phyloP scores from a whole-genome alignment of 2,329 filamentous ascomycete genomes.

The Epichloe elymi region DNA sequence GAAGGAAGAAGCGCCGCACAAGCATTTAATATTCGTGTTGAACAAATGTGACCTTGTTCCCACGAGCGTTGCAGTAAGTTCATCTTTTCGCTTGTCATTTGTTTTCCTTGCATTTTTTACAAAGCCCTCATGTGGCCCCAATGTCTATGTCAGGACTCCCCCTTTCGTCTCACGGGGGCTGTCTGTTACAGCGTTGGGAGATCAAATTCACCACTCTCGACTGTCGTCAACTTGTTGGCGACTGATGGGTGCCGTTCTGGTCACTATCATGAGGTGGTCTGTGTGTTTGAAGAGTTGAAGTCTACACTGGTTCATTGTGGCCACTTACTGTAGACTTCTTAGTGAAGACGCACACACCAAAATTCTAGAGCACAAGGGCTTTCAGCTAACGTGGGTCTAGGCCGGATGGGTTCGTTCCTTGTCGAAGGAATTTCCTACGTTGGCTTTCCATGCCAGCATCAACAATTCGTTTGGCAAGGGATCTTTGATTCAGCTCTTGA shows the following conservation, averaged over 20 bases:
- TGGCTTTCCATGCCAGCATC: conserved; percentile 88
- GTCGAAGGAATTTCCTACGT: conserved; percentile 82
- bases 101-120: conserved; percentile 5
- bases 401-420: conserved; percentile 83
- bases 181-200: conserved; percentile 99
- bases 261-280: conserved; percentile 58
- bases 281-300: conserved; percentile 98
- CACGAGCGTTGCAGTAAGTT: conserved; percentile 86
- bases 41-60: conserved; percentile 66
- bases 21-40: conserved; percentile 54
- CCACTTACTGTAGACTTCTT: conserved; percentile 76
- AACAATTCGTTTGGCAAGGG: conserved; percentile 97
- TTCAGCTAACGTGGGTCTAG: conserved; percentile 32
- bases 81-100: neutral
- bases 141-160: conserved; percentile 78
- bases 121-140: conserved; percentile 33
- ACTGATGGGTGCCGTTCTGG: conserved; percentile 85
- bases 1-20: conserved; percentile 83
- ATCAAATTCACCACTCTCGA: conserved; percentile 47
- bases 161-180: conserved; percentile 57
- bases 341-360: conserved; percentile 82
- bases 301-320: conserved; percentile 46
- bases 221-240: conserved; percentile 26
- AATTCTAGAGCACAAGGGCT: neutral
- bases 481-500: conserved; percentile 77